phyloP scores from a whole-genome alignment of 176 grass and related monocot genomes.

The Musa itinerans region DNA sequence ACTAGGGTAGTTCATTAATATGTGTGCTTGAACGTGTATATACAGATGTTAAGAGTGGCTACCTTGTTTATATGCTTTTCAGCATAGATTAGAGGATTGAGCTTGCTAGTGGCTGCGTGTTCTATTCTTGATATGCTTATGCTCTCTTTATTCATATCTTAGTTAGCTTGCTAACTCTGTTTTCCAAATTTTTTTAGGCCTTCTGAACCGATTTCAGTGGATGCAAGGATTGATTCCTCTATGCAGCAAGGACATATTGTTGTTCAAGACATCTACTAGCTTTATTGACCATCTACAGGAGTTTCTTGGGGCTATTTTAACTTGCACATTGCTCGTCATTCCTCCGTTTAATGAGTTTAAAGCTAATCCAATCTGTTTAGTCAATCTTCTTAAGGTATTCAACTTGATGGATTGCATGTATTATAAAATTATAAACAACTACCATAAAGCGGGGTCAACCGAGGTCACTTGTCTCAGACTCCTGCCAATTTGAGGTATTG shows the following conservation, averaged over 20 bases:
- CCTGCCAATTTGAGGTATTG: too few relatives aligned
- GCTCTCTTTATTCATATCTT: background rate
- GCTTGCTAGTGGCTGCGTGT: background rate
- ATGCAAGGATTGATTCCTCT: constrained; percentile 71
- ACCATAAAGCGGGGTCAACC: too few relatives aligned
- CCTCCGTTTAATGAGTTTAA: constrained; percentile 53
- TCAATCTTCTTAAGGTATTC: constrained; percentile 66
- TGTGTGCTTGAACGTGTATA: background rate
- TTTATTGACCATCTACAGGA: constrained; percentile 94
- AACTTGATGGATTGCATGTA: background rate
- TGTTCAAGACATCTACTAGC: constrained; percentile 87
- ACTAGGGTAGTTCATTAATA: too few relatives aligned
- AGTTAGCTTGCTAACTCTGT: background rate
- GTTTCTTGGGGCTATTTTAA: constrained; percentile 72
- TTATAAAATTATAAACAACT: too few relatives aligned
- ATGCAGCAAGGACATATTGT: constrained; percentile 42
- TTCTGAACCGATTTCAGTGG: constrained; percentile 82
- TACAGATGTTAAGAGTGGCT: background rate
- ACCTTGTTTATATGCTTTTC: background rate
- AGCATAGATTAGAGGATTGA: background rate
- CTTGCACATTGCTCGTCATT: constrained; percentile 60
- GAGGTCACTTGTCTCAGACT: too few relatives aligned
- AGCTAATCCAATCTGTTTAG: constrained; percentile 51
- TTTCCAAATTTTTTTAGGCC: constrained; percentile 30
- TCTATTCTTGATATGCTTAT: background rate